A percentile compares a stretch with the other conserved stretches of the same genome.
phyloP scores from a whole-genome alignment of 2,329 filamentous ascomycete genomes.

The Reticulascus tulasneorum region DNA sequence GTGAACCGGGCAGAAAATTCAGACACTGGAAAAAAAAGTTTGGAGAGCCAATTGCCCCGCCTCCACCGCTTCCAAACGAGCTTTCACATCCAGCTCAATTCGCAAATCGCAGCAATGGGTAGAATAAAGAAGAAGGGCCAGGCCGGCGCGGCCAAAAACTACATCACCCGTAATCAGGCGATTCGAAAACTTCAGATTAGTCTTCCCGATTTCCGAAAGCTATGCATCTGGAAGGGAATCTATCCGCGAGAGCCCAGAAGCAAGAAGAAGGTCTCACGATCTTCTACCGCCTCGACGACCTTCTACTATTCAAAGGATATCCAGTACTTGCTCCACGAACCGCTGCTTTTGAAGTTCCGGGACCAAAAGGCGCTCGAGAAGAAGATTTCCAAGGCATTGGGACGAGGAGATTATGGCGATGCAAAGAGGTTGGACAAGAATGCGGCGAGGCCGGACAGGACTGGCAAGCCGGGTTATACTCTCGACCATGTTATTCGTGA shows the following conservation, averaged over 20 bases:
- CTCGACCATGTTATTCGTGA: slow-evolving; percentile 97
- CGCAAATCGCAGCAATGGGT: slow-evolving; percentile 46
- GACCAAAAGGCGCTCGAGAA: slow-evolving; percentile 96
- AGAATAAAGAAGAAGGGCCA: slow-evolving; percentile 90
- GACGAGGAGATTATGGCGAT: slow-evolving; percentile 85
- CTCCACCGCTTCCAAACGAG: slow-evolving; percentile 11
- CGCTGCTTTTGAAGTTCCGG: slow-evolving; percentile 87
- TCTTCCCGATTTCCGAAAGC: slow-evolving; percentile 91
- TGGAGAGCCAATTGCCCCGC: slow-evolving; percentile 27
- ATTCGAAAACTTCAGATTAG: slow-evolving; percentile 97
- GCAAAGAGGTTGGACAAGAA: slow-evolving; percentile 83
- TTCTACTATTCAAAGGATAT: slow-evolving; percentile 95
- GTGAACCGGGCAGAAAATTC: slow-evolving; percentile 18
- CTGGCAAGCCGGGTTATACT: slow-evolving; percentile 81
- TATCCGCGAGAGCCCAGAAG: slow-evolving; percentile 95
- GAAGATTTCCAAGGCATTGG: slow-evolving; percentile 92
- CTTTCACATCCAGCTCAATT: slow-evolving; percentile 16
- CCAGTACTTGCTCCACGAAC: slow-evolving; percentile 96
- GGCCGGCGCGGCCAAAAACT: slow-evolving; percentile 94
- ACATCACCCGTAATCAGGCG: slow-evolving; percentile 93
- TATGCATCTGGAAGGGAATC: slow-evolving; percentile 99
- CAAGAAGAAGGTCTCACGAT: slow-evolving; percentile 95
- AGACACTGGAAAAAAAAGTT: slow-evolving; percentile 26
- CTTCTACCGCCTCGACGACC: slow-evolving; percentile 83
- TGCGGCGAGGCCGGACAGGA: slow-evolving; percentile 84